Conservation (phyloP, 371 early-diverging fungal species). For the Rhizopus arrhizus region DNA sequence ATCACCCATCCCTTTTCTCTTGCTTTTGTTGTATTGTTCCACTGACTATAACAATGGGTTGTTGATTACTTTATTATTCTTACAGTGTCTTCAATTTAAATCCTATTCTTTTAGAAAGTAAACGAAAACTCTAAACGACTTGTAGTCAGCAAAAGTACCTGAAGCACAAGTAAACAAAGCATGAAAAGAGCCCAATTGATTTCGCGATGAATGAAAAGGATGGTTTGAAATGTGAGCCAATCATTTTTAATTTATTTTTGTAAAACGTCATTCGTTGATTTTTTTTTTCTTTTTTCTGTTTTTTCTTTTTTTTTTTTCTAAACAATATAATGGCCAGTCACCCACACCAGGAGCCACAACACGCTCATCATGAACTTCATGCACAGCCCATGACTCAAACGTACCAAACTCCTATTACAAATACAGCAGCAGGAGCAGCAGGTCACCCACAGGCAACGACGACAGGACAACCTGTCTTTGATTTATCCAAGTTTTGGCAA, state of each 20-base stretch:
- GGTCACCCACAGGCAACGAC: slow-evolving; percentile 12
- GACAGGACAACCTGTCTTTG: slow-evolving; percentile 49
- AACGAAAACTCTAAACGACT: no score
- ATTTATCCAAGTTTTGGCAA: slow-evolving; percentile 49
- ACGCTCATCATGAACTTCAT: slow-evolving; percentile 1
- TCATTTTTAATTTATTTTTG: not conserved
- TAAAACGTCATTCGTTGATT: slow-evolving; percentile 2
- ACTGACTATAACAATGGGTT: no score
- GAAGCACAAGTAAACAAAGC: no score
- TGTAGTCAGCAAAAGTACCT: no score
- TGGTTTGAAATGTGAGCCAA: no score
- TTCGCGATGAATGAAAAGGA: no score
- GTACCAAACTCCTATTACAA: not conserved
- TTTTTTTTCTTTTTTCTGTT: slow-evolving; percentile 2
- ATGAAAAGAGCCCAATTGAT: no score
- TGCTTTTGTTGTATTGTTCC: no score
- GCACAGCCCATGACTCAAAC: not conserved
- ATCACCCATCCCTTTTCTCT: no score
- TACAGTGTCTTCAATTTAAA: no score
- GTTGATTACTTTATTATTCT: no score
- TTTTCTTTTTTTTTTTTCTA: not conserved
- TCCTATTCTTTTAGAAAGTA: no score
- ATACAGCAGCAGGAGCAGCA: not conserved
- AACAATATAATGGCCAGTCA: not conserved
- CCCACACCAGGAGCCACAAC: slow-evolving; percentile 1